Conservation (phyloP, 495 filamentous ascomycete species). For the Lichenothelia convexa region DNA sequence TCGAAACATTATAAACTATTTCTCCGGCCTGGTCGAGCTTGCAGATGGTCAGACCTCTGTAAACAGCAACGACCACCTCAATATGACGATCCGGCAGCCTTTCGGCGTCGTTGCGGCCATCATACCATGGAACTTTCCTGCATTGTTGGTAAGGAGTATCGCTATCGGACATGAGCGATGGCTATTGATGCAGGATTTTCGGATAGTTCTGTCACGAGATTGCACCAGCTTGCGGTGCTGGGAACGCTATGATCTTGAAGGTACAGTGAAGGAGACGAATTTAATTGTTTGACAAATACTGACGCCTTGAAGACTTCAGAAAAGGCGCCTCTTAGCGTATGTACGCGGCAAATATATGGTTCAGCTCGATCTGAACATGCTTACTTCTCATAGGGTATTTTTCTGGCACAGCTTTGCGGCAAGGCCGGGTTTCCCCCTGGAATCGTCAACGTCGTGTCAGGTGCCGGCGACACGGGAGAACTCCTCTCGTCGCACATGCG, state of each 20-base stretch:
- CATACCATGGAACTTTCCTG: slow-evolving; percentile 23
- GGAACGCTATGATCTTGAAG: slow-evolving; percentile 10
- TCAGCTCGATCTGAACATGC: too few species aligned
- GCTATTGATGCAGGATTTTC: too few species aligned
- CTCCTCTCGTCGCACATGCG: slow-evolving; percentile 19
- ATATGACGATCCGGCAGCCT: slow-evolving; percentile 18
- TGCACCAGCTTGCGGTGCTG: slow-evolving; percentile 17
- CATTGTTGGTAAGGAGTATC: too few species aligned
- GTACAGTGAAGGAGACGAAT: not conserved
- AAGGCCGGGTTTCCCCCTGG: slow-evolving; percentile 23
- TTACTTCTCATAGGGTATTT: too few species aligned
- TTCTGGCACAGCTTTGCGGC: slow-evolving; percentile 14
- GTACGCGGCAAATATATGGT: too few species aligned
- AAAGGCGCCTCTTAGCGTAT: slow-evolving; percentile 15
- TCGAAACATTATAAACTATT: too few species aligned
- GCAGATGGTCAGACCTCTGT: slow-evolving; percentile 15
- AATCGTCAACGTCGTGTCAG: slow-evolving; percentile 20
- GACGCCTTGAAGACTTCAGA: slow-evolving; percentile 21
- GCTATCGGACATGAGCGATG: too few species aligned
- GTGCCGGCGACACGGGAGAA: slow-evolving; percentile 15
- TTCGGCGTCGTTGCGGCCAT: slow-evolving; percentile 21
- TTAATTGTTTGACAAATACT: too few species aligned
- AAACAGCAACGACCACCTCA: slow-evolving; percentile 16
- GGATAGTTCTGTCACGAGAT: too few species aligned
- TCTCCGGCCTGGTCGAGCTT: too few species aligned